These are phyloP conservation scores for Neopestalotiopsis sp. DNA, from an alignment of 2,329 filamentous ascomycete species.

Conservation along the genomic window DNA sequence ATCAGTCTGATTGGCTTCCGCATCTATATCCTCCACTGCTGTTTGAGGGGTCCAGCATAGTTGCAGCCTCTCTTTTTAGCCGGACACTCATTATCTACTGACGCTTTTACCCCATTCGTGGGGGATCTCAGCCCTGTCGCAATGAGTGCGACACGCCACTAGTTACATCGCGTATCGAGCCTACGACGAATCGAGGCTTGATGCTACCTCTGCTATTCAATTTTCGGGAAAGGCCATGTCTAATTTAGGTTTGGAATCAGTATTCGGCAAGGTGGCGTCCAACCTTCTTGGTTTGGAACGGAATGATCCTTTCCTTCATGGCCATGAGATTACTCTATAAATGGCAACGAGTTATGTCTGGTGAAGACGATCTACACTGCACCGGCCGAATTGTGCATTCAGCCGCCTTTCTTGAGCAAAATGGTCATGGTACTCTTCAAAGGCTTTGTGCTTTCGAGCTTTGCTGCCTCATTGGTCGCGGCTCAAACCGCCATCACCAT, in stretches of 20 bases:
- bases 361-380: background rate
- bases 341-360: background rate
- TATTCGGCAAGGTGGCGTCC: background rate
- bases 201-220: background rate
- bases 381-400: background rate
- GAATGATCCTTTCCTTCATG: background rate
- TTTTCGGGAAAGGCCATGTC: background rate
- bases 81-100: background rate
- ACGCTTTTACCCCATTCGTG: background rate
- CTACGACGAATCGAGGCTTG: background rate
- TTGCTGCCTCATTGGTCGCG: background rate
- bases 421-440: background rate
- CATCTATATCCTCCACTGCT: too few relatives aligned
- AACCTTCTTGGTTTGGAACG: conserved; percentile 9
- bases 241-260: background rate
- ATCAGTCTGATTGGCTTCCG: too few relatives aligned
- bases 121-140: background rate
- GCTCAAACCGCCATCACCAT: conserved; percentile 36
- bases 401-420: background rate
- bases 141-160: conserved; percentile 1
- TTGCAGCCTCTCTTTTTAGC: background rate
- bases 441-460: background rate
- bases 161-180: background rate
- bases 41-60: too few relatives aligned
- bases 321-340: background rate